Base-by-base conservation (phyloP, 2,329 filamentous ascomycete genomes). In the Sporothrix phasma region DNA sequence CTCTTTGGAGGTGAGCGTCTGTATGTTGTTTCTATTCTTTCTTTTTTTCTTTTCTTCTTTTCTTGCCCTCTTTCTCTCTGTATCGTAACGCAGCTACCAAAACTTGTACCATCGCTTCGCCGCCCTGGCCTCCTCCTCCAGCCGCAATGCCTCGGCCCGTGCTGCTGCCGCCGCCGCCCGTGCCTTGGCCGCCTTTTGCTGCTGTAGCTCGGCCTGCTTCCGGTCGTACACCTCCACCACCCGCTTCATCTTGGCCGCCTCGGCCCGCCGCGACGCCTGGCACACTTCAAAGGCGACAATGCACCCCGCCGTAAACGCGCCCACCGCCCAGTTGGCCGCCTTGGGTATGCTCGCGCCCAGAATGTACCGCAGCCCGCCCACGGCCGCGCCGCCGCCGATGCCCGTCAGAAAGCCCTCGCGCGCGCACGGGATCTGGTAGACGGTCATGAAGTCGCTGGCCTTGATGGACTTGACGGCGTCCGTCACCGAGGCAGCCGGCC, bases 261-360 rank as follows among this genome's bases (percentile, higher is more conserved):
- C 93, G 66, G 88, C 81, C 56, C 84, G 80, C 65, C 92, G 82
- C 67, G 84, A 82, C 69, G 86, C 87, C 71, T 92, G 86, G 76
- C 93, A 97, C 71, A 88, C 91, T 76, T 97, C 90, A 76, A 92
- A 94, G 60, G 88, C 87, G 34, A 82, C 81, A 54, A 88, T 79
- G n/a, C 88, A 87, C 6, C 83, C 83, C 22, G 88, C 73, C 26
- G 87, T 79, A 73, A 94, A 96, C 41, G 85, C 81, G 6, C 86
- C 89, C 5, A 94, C 91, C 0, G 91, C 92, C 89, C 90, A 96
- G 71, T 95, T 95, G 41, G 88, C 87, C 0, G 89, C 85, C 70
- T 83, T 84, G 64, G 81, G 82, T 66, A 91, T 76, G 19, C 81
- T 80, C 47, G 82, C 85, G 84, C 88, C 86, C 69, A 91, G 76